phyloP scores from a whole-genome alignment of 2,329 filamentous ascomycete species.

The Iodosphaeria phyllophila region DNA sequence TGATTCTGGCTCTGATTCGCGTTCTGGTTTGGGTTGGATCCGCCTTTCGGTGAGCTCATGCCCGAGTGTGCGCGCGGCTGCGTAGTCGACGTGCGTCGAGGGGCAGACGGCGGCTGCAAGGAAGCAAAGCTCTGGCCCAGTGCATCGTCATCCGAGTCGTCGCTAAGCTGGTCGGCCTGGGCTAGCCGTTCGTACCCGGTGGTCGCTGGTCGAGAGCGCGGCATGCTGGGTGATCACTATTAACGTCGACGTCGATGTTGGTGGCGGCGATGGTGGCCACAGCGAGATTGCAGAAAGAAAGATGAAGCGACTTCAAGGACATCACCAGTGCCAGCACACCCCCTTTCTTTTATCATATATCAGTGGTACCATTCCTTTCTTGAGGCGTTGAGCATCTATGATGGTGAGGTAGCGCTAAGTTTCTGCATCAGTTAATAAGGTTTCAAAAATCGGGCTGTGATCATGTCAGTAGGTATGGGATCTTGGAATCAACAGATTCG shows the following conservation, averaged over 20 bases:
- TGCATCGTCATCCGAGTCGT: constrained; percentile 51
- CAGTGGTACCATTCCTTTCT: too few species aligned
- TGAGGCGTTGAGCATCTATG: too few species aligned
- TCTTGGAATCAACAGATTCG: too few species aligned
- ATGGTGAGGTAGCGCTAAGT: too few species aligned
- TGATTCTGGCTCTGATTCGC: too few species aligned
- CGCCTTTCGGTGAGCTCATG: constrained; percentile 35
- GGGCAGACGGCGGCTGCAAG: constrained; percentile 32
- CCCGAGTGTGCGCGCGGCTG: constrained; percentile 41
- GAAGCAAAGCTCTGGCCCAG: constrained; percentile 32
- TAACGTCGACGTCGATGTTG: neutral
- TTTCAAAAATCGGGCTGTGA: too few species aligned
- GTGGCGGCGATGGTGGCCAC: constrained; percentile 1
- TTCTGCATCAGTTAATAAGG: too few species aligned
- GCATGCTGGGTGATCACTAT: constrained; percentile 27
- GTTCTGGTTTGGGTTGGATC: too few species aligned
- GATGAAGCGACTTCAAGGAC: too few species aligned
- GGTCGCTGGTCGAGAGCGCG: constrained; percentile 48
- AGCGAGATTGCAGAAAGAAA: neutral
- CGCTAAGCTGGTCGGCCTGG: constrained; percentile 60
- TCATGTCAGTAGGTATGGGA: too few species aligned
- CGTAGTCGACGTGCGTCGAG: constrained; percentile 44
- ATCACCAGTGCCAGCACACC: too few species aligned
- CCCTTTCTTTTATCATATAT: too few species aligned
- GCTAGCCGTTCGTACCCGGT: constrained; percentile 75